Evolutionary conservation across 1,139 yeast species (phyloP).

Genomic region (Yarrowia galli): DNA sequence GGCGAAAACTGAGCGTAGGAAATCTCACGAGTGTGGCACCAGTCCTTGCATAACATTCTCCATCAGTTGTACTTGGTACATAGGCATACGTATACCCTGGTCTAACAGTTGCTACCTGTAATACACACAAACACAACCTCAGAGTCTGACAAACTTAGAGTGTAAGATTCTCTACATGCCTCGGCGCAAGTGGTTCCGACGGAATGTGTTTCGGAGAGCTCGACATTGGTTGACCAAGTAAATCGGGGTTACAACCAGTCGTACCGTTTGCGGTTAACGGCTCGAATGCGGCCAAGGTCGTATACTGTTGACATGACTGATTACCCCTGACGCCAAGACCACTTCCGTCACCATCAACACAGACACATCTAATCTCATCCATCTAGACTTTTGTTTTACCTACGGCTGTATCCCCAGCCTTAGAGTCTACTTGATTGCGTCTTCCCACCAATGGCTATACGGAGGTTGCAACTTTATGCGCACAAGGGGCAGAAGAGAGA

Average conservation of each 20-base stretch:
- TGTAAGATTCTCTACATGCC: background rate
- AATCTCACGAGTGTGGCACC: too few species aligned
- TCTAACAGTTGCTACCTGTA: background rate
- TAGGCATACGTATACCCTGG: too few species aligned
- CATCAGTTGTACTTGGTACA: too few species aligned
- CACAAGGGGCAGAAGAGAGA: background rate
- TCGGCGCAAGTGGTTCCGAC: background rate
- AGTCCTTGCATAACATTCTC: too few species aligned
- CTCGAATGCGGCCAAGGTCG: slow-evolving; percentile 1
- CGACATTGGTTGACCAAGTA: background rate
- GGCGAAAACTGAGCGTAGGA: too few species aligned
- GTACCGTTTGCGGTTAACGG: background rate
- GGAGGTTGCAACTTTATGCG: slow-evolving; percentile 2
- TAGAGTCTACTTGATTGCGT: background rate
- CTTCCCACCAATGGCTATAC: background rate
- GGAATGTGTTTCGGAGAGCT: slow-evolving; percentile 9
- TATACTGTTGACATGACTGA: background rate
- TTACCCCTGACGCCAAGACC: background rate
- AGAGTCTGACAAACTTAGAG: background rate
- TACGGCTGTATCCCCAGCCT: background rate
- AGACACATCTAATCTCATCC: slow-evolving; percentile 12
- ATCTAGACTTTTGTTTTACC: slow-evolving; percentile 4
- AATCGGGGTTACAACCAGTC: too few species aligned
- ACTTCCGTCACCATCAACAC: too few species aligned
- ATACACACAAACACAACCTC: background rate